phyloP scores from a whole-genome alignment of 441 rosid species.

The Manihot esculenta region DNA sequence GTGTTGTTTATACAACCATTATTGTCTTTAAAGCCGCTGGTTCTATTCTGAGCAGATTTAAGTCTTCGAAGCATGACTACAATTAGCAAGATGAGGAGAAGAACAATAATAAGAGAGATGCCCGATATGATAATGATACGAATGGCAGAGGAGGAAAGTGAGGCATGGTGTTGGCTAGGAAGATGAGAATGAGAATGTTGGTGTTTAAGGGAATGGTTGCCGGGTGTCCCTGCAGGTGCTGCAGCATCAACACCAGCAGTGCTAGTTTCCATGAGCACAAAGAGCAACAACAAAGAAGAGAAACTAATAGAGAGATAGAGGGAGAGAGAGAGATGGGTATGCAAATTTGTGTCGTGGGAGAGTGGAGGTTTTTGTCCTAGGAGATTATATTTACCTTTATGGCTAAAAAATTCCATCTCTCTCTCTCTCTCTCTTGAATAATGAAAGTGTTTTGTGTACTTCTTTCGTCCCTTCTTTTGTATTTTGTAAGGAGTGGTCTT shows the following conservation, averaged over 20 bases:
- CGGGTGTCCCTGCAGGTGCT: conserved; percentile 26
- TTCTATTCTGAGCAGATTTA: conserved; percentile 39
- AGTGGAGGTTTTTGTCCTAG: conserved; percentile 22
- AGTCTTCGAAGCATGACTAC: conserved; percentile 50
- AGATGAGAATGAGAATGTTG: conserved; percentile 31
- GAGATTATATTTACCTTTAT: conserved; percentile 25
- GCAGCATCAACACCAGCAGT: conserved; percentile 7
- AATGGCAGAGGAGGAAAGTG: conserved; percentile 46
- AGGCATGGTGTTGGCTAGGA: conserved; percentile 29
- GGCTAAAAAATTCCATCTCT: conserved; percentile 17
- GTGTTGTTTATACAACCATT: conserved; percentile 25
- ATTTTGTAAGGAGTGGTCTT: conserved; percentile 44
- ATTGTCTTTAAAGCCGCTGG: conserved; percentile 31
- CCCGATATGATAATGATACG: conserved; percentile 44
- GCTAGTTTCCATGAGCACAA: conserved; percentile 48
- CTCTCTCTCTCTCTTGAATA: conserved; percentile 19
- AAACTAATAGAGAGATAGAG: conserved; percentile 17
- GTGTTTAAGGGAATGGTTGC: conserved; percentile 26
- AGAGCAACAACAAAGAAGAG: conserved; percentile 22
- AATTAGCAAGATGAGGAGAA: conserved; percentile 43
- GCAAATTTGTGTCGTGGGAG: conserved; percentile 13
- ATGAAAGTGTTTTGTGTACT: conserved; percentile 28
- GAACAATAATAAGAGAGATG: conserved; percentile 37
- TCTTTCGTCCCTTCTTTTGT: conserved; percentile 50
- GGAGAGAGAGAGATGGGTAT: conserved; percentile 26